Percentiles rank a stretch among this genome's conserved stretches.
These are phyloP conservation scores for Aureobasidium sp. DNA, from an alignment of 2,329 filamentous ascomycete genomes.

Conservation along the genomic window DNA sequence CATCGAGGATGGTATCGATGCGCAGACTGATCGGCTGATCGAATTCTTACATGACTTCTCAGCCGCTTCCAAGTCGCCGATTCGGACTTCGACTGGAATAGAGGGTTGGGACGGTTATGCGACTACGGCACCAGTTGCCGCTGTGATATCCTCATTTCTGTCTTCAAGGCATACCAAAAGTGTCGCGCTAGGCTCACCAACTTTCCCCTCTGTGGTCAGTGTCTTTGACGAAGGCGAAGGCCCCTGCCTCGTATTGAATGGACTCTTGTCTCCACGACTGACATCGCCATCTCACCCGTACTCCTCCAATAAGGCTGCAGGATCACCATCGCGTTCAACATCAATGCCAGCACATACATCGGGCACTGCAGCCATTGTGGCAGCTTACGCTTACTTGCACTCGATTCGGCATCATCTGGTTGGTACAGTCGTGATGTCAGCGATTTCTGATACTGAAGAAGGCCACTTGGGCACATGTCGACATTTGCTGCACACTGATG, in stretches of 20 bases:
- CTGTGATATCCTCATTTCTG: neutral
- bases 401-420: neutral
- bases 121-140: neutral
- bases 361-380: slow-evolving; percentile 6
- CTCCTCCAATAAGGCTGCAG: neutral
- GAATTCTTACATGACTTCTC: slow-evolving; percentile 2
- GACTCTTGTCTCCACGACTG: neutral
- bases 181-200: neutral
- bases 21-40: neutral
- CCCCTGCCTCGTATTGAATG: slow-evolving; percentile 7
- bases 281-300: neutral
- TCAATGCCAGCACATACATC: neutral
- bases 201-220: neutral
- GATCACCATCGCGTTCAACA: too few relatives aligned
- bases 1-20: neutral
- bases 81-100: neutral
- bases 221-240: slow-evolving; percentile 5
- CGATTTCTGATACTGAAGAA: neutral
- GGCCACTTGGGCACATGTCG: neutral
- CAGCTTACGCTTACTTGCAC: neutral
- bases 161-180: neutral
- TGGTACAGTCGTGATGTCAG: slow-evolving; percentile 3
- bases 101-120: neutral
- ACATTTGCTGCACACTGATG: neutral
- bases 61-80: neutral